These are phyloP conservation scores for Fomitopsis schrenkii DNA, from an alignment of 1,284 basidiomycete genomes.

Conservation along the genomic window DNA sequence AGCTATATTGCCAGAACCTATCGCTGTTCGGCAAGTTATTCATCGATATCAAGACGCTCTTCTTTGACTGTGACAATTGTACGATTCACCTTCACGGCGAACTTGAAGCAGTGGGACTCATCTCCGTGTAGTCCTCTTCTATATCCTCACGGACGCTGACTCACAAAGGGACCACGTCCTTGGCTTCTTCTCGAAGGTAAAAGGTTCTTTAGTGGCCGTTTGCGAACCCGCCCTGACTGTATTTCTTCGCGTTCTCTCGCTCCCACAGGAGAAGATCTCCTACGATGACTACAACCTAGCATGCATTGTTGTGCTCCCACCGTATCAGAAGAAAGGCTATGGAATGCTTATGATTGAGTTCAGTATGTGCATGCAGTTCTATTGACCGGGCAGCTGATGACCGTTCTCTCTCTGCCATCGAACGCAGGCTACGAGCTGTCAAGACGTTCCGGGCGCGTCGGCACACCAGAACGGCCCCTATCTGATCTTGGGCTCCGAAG, in stretches of 20 bases:
- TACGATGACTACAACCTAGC: constrained; percentile 98
- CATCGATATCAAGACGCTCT: constrained; percentile 97
- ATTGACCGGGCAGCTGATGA: not conserved
- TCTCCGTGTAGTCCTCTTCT: constrained; percentile 71
- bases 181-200: constrained; percentile 94
- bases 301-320: constrained; percentile 94
- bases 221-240: constrained; percentile 3
- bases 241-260: not conserved
- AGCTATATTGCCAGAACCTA: constrained; percentile 96
- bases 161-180: constrained; percentile 76
- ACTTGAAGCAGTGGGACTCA: not conserved
- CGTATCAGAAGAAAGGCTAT: constrained; percentile 87
- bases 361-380: constrained; percentile 51
- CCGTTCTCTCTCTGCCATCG: not conserved
- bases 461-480: constrained; percentile 93
- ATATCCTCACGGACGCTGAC: constrained; percentile 87
- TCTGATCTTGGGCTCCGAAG: constrained; percentile 91
- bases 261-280: constrained; percentile 84
- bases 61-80: constrained; percentile 91
- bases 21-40: constrained; percentile 98
- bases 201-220: not conserved
- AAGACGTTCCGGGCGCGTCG: constrained; percentile 69
- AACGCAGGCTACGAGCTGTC: constrained; percentile 86
- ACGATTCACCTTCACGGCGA: constrained; percentile 21
- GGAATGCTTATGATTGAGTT: constrained; percentile 98